Evolutionary conservation across 2,329 filamentous ascomycete species (phyloP), one percentile per base, ranked within the genome.

Genomic region (Aspergillus clavatus): DNA sequence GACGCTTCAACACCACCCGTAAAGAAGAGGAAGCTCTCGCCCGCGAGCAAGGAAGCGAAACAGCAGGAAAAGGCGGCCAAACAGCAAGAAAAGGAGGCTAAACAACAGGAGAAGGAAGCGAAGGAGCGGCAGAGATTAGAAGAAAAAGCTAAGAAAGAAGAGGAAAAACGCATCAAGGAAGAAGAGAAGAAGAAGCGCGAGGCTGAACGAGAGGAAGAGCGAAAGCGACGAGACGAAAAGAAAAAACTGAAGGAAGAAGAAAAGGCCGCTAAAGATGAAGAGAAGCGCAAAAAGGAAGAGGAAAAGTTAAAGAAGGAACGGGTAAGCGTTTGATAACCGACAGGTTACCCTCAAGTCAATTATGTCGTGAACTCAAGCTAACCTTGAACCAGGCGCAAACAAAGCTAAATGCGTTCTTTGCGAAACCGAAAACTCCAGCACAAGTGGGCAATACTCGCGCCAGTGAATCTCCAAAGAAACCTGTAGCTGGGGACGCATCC

Each of bases 321-420:
- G 52, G 71, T 73, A 57, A 46, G 65, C 54, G 38, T 21, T 53
- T 41, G 8, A 56, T 59, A 47, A 61, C 57, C 40, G 19, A 35
- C 18, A 24, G 11, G 22, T 5, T 11, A 31, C 19, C 8, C 18
- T 38, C 21, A 16, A 33, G 23, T 23, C 26, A 57, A 60, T 5
- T 57, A 57, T 16, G n/a, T 14, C 18, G 29, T 55, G 58, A 44
- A 54, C 43, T 24, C 23, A 24, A 24, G 46, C 54, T 63, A 26
- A 59, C 16, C 47, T 26, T 24, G 18, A 16, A 27, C 29, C 48
- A 77, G 74, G 67, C 72, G 16, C 75, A 78, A 73, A 66, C 71
- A 50, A 71, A 68, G 42, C 57, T 78, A n/a, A 75, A 73, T 53
- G 65, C 69, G 1, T 78, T 77, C 58, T 77, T 78, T 45, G 55